phyloP scores from a whole-genome alignment of 1,284 basidiomycete species.

The Sanguinoderma infundibulare region DNA sequence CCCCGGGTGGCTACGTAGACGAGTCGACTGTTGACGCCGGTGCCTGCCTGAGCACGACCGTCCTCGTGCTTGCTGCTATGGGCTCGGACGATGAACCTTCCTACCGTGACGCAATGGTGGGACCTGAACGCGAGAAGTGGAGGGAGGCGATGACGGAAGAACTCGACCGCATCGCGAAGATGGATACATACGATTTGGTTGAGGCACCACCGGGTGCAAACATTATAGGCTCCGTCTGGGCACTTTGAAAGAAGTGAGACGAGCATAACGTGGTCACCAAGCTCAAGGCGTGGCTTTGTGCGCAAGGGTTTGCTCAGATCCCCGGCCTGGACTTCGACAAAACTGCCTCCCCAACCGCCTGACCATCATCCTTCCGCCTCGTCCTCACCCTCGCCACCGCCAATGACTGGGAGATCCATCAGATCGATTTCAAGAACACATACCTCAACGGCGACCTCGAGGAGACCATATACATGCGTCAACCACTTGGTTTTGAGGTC shows the following conservation, averaged over 20 bases:
- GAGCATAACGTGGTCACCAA: constrained; percentile 33
- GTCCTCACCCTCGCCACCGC: too few relatives aligned
- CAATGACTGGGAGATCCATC: constrained; percentile 33
- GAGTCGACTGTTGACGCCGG: too few relatives aligned
- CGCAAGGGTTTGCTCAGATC: constrained; percentile 46
- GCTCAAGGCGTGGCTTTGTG: constrained; percentile 45
- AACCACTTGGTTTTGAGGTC: constrained; percentile 26
- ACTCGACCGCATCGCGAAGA: too few relatives aligned
- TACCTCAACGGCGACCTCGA: constrained; percentile 34
- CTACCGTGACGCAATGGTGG: constrained; percentile 29
- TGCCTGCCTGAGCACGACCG: too few relatives aligned
- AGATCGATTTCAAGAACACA: constrained; percentile 37
- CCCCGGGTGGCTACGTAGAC: background rate
- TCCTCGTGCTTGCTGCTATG: constrained; percentile 14
- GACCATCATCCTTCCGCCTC: constrained; percentile 39
- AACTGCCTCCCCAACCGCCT: constrained; percentile 42
- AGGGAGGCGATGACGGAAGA: constrained; percentile 5
- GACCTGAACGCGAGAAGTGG: constrained; percentile 17
- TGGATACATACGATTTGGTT: constrained; percentile 29
- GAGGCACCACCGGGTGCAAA: constrained; percentile 28
- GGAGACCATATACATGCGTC: constrained; percentile 30
- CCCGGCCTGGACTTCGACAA: constrained; percentile 46
- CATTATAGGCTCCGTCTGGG: constrained; percentile 32
- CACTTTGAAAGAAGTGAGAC: constrained; percentile 46
- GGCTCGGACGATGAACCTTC: constrained; percentile 10